phyloP scores from a whole-genome alignment of 176 grass and related monocot genomes.

The Juncus effusus region DNA sequence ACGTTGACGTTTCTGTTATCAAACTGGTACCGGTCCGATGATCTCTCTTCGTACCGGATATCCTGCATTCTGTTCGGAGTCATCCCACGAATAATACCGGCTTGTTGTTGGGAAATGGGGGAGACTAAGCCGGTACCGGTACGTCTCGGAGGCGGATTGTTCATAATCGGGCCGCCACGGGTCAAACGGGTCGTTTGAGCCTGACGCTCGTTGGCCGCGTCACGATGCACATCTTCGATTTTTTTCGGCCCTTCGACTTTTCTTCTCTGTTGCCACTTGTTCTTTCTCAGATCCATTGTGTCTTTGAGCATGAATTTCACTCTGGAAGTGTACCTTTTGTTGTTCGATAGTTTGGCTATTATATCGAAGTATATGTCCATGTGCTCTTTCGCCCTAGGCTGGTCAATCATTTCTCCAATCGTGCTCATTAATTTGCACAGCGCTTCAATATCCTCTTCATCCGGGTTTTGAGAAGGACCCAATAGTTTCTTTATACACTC shows the following conservation, averaged over 20 bases:
- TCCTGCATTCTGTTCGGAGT: constrained; percentile 39
- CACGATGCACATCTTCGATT: constrained; percentile 92
- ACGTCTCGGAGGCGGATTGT: constrained; percentile 49
- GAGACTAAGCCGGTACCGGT: constrained; percentile 54
- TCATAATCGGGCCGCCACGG: constrained; percentile 56
- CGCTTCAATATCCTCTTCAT: constrained; percentile 91
- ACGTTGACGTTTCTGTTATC: constrained; percentile 45
- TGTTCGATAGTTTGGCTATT: constrained; percentile 57
- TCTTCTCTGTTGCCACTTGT: constrained; percentile 88
- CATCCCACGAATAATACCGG: constrained; percentile 40
- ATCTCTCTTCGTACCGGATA: constrained; percentile 57
- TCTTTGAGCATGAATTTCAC: constrained; percentile 90
- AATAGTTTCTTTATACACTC: constrained; percentile 89
- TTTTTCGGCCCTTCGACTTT: constrained; percentile 99
- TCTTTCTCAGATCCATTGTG: constrained; percentile 83
- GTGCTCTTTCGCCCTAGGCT: constrained; percentile 82
- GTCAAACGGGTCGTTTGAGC: constrained; percentile 67
- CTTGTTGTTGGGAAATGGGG: constrained; percentile 58
- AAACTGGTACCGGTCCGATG: constrained; percentile 31
- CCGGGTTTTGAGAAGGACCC: constrained; percentile 51
- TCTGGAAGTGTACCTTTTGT: constrained; percentile 63
- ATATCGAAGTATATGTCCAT: constrained; percentile 89
- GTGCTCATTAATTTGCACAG: constrained; percentile 97
- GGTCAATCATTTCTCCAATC: constrained; percentile 96
- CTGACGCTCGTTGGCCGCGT: constrained; percentile 90